phyloP scores from a whole-genome alignment of 2,329 filamentous ascomycete genomes.

The Exophiala sideris region DNA sequence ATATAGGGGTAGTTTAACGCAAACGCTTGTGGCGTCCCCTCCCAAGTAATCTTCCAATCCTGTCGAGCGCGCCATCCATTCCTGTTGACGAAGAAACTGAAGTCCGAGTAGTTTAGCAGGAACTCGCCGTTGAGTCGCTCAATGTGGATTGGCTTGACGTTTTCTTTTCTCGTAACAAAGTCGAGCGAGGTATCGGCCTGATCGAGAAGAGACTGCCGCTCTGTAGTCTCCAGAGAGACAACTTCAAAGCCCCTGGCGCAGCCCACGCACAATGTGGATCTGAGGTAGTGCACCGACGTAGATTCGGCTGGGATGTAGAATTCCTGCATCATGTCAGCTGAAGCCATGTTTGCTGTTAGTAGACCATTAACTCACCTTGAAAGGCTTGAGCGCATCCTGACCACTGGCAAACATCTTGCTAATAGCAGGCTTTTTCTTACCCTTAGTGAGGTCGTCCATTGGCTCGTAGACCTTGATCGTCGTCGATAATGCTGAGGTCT shows the following conservation, averaged over 20 bases:
- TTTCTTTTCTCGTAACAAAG: constrained; percentile 91
- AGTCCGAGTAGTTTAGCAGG: constrained; percentile 95
- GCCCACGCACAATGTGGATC: constrained; percentile 92
- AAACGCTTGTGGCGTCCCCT: constrained; percentile 87
- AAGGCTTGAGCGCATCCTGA: constrained; percentile 91
- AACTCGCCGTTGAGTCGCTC: constrained; percentile 97
- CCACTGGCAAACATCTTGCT: constrained; percentile 92
- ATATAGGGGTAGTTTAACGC: constrained; percentile 97
- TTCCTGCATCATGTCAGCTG: constrained; percentile 53
- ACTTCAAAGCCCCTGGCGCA: constrained; percentile 96
- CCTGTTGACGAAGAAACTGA: constrained; percentile 98
- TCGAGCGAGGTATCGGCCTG: constrained; percentile 97
- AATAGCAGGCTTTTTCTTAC: constrained; percentile 92
- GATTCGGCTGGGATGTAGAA: constrained; percentile 98
- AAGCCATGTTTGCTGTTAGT: background rate
- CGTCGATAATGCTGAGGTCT: constrained; percentile 85
- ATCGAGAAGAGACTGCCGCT: constrained; percentile 93
- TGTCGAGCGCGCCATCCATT: constrained; percentile 95
- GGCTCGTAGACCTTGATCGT: constrained; percentile 99
- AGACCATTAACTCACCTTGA: constrained; percentile 58
- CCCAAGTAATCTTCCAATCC: constrained; percentile 97
- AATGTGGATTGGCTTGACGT: constrained; percentile 92
- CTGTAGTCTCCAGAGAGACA: constrained; percentile 92
- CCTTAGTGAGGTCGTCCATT: constrained; percentile 88
- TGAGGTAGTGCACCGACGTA: constrained; percentile 96